phyloP scores from a whole-genome alignment of 805 yeast species.

The Candida maesae region DNA sequence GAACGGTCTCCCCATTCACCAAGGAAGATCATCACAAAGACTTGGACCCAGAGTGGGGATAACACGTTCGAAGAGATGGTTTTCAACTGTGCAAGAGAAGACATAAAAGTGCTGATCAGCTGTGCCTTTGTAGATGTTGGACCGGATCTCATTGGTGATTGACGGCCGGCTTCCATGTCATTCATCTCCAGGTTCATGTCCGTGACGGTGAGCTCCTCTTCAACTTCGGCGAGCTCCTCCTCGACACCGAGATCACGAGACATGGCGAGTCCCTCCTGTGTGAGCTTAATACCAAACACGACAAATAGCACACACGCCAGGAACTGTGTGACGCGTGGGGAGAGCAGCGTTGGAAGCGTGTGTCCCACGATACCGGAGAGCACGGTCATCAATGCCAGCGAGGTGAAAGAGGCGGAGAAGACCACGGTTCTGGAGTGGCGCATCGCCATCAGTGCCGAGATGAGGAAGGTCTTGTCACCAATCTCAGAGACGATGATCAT shows the following conservation, averaged over 20 bases:
- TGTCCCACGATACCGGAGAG: slow-evolving; percentile 91
- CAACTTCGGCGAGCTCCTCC: slow-evolving; percentile 95
- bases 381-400: slow-evolving; percentile 86
- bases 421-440: slow-evolving; percentile 78
- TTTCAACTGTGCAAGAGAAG: slow-evolving; percentile 15
- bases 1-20: slow-evolving; percentile 99
- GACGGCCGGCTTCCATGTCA: slow-evolving; percentile 47
- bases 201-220: slow-evolving; percentile 76
- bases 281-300: slow-evolving; percentile 73
- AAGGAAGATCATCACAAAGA: slow-evolving; percentile 89
- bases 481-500: slow-evolving; percentile 96
- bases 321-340: slow-evolving; percentile 75
- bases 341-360: slow-evolving; percentile 77
- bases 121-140: slow-evolving; percentile 6
- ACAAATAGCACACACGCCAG: slow-evolving; percentile 79
- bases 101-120: neutral
- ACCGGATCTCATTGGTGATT: neutral
- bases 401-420: slow-evolving; percentile 82
- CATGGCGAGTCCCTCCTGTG: slow-evolving; percentile 82
- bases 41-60: slow-evolving; percentile 91
- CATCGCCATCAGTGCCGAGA: slow-evolving; percentile 99
- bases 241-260: slow-evolving; percentile 80
- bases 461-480: slow-evolving; percentile 95
- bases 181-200: slow-evolving; percentile 50
- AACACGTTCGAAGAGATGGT: slow-evolving; percentile 36